Evolutionary conservation across 75 land plant species (phyloP), one percentile per base, ranked within the genome.

Genomic region (Cryptomeria japonica): DNA sequence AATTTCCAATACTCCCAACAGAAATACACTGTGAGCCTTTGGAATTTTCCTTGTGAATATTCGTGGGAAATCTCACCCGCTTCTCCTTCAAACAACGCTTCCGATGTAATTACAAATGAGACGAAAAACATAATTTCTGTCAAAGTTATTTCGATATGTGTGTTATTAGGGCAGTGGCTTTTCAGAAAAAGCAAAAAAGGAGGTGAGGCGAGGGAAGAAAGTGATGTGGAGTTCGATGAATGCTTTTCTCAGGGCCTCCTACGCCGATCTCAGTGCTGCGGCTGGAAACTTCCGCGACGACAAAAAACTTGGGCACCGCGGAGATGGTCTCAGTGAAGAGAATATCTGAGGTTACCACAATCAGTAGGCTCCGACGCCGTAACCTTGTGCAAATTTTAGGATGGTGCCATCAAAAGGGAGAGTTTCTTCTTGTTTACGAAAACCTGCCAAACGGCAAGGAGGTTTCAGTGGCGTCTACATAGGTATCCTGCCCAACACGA

Each of bases 301-400:
- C 11, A 12, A 31, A n/a, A 72, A 28, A 12, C 75, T 72, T 28
- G 75, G 75, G 10, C 75, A 72, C 82, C 87, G 90, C 75, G 87
- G 90, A 55, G 64, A 77, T 11, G 10, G 32, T 86, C 85, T n/a
- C 89, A 86, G 82, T 93, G 90, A 83, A 87, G 87, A 8, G 12
- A 22, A 70, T 92, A 86, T 91, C 95, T 0, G 94, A 93, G 76
- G 88, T 90, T 14, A 87, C 73, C 9, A 86, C 78, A 41, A 91
- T 91, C 18, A 88, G 93, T 18, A 89, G 86, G 42, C 42, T 93
- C 82, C 53, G 91, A 64, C 94, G 91, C 87, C 72, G 88, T 47
- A 93, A 93, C 73, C 53, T 93, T 58, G 92, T 93, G 25, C 88
- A 87, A 64, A 87, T 93, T n/a, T 55, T 88, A 14, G 94, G 28